A percentile compares a stretch with the other conserved stretches of the same genome.
Evolutionary conservation across 805 yeast species (phyloP).

Genomic region (Starmerella lactis-condensi): DNA sequence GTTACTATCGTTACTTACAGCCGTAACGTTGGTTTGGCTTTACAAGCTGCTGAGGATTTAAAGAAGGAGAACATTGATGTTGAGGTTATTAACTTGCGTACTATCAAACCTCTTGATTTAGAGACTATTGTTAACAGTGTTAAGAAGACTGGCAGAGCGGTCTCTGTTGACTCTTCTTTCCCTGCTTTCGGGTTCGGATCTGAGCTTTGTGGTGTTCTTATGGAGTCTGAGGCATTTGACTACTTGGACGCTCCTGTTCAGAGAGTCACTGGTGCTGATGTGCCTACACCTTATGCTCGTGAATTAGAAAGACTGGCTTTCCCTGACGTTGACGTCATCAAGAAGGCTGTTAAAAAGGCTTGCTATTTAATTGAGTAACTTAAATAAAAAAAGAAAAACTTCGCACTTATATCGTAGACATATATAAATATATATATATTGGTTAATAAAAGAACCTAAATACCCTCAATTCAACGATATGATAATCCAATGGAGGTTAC

Average conservation of each 20-base stretch:
- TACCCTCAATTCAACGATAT: too few relatives aligned
- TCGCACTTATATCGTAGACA: not conserved
- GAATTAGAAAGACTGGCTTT: conserved; percentile 94
- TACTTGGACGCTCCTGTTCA: conserved; percentile 96
- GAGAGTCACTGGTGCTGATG: conserved; percentile 98
- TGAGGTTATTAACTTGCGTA: conserved; percentile 88
- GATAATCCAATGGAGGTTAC: too few relatives aligned
- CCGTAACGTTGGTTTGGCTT: conserved; percentile 69
- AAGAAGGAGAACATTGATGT: conserved; percentile 74
- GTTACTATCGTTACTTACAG: conserved; percentile 78
- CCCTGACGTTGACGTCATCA: conserved; percentile 87
- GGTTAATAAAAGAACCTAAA: too few relatives aligned
- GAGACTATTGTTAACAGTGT: conserved; percentile 70
- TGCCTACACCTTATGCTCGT: conserved; percentile 95
- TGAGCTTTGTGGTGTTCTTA: conserved; percentile 89
- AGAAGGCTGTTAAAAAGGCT: conserved; percentile 40
- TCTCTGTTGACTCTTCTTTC: conserved; percentile 94
- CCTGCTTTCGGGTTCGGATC: conserved; percentile 98
- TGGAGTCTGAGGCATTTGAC: conserved; percentile 97
- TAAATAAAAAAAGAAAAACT: not conserved
- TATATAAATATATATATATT: not conserved
- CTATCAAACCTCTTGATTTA: conserved; percentile 90
- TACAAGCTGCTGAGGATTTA: conserved; percentile 77
- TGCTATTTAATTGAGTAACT: conserved; percentile 19
- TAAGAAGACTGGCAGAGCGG: conserved; percentile 90